A percentile compares a stretch with the other conserved stretches of the same genome.
phyloP scores from a whole-genome alignment of 768 basidiomycete species.

The Boletus sp. region DNA sequence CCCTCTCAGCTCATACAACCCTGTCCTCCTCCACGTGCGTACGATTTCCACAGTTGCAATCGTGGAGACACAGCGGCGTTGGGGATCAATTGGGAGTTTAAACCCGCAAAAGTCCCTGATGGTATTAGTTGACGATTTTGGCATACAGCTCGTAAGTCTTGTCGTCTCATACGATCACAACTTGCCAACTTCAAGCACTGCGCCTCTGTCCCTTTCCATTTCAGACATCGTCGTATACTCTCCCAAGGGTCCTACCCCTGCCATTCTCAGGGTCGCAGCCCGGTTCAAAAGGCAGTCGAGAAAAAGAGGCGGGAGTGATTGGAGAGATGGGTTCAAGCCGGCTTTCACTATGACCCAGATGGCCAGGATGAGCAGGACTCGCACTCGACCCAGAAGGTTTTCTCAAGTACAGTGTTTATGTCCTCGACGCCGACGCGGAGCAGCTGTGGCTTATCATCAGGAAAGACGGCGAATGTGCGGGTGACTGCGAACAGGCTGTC shows the following conservation, averaged over 20 bases:
- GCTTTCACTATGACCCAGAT: slow-evolving; percentile 6
- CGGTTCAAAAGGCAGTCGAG: slow-evolving; percentile 64
- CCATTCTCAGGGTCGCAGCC: slow-evolving; percentile 60
- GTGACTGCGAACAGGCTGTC: slow-evolving; percentile 15
- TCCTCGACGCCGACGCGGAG: slow-evolving; percentile 27
- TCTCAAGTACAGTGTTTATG: slow-evolving; percentile 29
- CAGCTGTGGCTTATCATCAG: slow-evolving; percentile 25
- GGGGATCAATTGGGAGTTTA: slow-evolving; percentile 44
- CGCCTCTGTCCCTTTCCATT: too few species aligned
- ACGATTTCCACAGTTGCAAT: slow-evolving; percentile 20
- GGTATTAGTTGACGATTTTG: too few species aligned
- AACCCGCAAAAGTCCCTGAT: too few species aligned
- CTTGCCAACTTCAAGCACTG: too few species aligned
- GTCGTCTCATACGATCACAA: too few species aligned
- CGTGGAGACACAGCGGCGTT: slow-evolving; percentile 11
- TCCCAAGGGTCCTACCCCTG: slow-evolving; percentile 54
- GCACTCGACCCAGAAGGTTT: slow-evolving; percentile 26
- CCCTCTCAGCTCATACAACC: slow-evolving; percentile 43
- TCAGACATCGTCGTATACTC: slow-evolving; percentile 83
- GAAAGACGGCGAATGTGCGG: slow-evolving; percentile 25
- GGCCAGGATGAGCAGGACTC: slow-evolving; percentile 15
- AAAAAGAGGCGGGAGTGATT: slow-evolving; percentile 54
- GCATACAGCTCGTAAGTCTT: too few species aligned
- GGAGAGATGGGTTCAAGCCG: slow-evolving; percentile 19
- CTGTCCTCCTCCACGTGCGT: slow-evolving; percentile 15